Evolutionary conservation across 2,329 filamentous ascomycete genomes (phyloP).

Genomic region (Cladosporium sp.): DNA sequence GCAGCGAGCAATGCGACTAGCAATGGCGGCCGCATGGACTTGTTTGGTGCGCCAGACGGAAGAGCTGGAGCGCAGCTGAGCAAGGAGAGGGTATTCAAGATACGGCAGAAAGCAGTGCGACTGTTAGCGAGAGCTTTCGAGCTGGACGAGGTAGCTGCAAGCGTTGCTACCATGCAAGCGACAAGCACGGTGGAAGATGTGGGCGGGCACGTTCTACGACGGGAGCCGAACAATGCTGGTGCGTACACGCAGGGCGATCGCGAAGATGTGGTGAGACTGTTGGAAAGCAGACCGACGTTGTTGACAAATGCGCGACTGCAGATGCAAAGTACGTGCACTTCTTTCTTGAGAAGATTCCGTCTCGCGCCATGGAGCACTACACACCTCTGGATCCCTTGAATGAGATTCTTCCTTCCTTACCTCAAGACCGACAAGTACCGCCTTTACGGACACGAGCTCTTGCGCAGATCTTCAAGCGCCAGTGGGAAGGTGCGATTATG

Average conservation of each 20-base stretch:
- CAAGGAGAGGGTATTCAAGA: constrained; percentile 70
- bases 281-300: neutral
- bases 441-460: constrained; percentile 69
- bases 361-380: constrained; percentile 65
- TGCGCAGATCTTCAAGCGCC: constrained; percentile 70
- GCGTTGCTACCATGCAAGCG: constrained; percentile 78
- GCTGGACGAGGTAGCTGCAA: constrained; percentile 77
- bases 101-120: constrained; percentile 75
- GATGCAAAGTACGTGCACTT: constrained; percentile 89
- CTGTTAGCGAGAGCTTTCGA: constrained; percentile 74
- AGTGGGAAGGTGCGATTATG: constrained; percentile 63
- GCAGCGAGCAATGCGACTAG: constrained; percentile 62
- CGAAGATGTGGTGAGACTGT: neutral
- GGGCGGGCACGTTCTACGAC: constrained; percentile 66
- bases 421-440: constrained; percentile 62
- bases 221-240: constrained; percentile 56
- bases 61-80: constrained; percentile 62
- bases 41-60: constrained; percentile 38
- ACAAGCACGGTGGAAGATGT: constrained; percentile 74
- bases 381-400: constrained; percentile 64
- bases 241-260: neutral
- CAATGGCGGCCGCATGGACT: constrained; percentile 38
- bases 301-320: neutral
- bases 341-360: constrained; percentile 86
- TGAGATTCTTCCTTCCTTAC: constrained; percentile 62